A percentile compares a stretch with the other conserved stretches of the same genome.
phyloP scores from a whole-genome alignment of 495 filamentous ascomycete genomes.

The Podospora tetraspora region DNA sequence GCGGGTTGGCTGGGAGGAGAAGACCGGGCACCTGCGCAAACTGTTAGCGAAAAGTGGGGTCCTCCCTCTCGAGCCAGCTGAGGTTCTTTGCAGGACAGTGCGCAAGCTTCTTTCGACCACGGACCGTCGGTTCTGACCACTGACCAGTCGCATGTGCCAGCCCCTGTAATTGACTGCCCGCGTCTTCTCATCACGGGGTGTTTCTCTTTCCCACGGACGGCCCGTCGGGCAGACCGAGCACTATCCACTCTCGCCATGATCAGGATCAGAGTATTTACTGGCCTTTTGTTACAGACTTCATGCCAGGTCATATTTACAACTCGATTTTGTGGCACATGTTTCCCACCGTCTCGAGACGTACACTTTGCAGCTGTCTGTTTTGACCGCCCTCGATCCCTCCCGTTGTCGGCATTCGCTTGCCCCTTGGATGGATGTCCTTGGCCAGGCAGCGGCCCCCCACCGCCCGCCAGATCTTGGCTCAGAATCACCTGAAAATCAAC shows the following conservation, averaged over 20 bases:
- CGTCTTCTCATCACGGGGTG: background rate
- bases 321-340: background rate
- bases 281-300: background rate
- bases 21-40: background rate
- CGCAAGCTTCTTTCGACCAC: background rate
- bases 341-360: background rate
- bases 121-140: background rate
- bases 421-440: background rate
- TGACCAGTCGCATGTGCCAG: background rate
- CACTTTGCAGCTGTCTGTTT: background rate
- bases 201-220: background rate
- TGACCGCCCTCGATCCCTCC: background rate
- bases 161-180: background rate
- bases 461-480: background rate
- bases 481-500: background rate
- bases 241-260: background rate
- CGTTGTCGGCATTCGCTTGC: background rate
- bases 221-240: background rate
- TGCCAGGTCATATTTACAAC: background rate
- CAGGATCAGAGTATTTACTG: background rate
- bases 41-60: background rate
- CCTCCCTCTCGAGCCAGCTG: background rate
- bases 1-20: conserved; percentile 14
- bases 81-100: background rate
- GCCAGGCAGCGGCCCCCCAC: conserved; percentile 5